phyloP scores from a whole-genome alignment of 1,284 basidiomycete species.

The Golubevia pallescens region DNA sequence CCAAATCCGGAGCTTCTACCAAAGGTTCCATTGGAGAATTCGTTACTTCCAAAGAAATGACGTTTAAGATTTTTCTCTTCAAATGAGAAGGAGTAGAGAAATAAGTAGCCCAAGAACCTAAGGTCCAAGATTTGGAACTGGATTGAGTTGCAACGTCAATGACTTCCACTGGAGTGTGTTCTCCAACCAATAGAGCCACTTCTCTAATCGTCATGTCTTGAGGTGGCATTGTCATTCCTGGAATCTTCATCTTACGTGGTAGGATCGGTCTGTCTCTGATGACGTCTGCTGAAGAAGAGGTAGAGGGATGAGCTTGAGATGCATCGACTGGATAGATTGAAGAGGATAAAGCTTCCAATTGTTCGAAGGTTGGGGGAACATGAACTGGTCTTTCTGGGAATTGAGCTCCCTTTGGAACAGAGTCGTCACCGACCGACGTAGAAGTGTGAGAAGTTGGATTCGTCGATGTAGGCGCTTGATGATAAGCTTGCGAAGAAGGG shows the following conservation, averaged over 20 bases:
- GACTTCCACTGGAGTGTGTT: conserved; percentile 80
- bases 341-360: background rate
- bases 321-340: background rate
- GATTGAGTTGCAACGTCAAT: conserved; percentile 87
- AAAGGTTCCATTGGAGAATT: conserved; percentile 31
- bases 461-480: too few relatives aligned
- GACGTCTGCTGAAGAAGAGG: background rate
- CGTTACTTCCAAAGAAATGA: conserved; percentile 52
- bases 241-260: conserved; percentile 22
- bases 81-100: conserved; percentile 38
- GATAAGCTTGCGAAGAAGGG: too few relatives aligned
- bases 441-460: too few relatives aligned
- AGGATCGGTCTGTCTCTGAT: background rate
- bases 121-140: conserved; percentile 67
- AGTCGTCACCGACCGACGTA: too few relatives aligned
- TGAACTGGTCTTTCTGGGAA: background rate
- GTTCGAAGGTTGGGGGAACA: background rate
- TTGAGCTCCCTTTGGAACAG: too few relatives aligned
- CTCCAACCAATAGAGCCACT: conserved; percentile 80
- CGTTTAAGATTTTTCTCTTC: conserved; percentile 46
- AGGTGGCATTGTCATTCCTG: conserved; percentile 78
- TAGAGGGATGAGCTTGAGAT: background rate
- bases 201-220: conserved; percentile 75
- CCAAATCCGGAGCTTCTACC: conserved; percentile 39
- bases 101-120: conserved; percentile 46